These are phyloP conservation scores for Daldinia loculata DNA, from an alignment of 495 filamentous ascomycete species.

Conservation along the genomic window DNA sequence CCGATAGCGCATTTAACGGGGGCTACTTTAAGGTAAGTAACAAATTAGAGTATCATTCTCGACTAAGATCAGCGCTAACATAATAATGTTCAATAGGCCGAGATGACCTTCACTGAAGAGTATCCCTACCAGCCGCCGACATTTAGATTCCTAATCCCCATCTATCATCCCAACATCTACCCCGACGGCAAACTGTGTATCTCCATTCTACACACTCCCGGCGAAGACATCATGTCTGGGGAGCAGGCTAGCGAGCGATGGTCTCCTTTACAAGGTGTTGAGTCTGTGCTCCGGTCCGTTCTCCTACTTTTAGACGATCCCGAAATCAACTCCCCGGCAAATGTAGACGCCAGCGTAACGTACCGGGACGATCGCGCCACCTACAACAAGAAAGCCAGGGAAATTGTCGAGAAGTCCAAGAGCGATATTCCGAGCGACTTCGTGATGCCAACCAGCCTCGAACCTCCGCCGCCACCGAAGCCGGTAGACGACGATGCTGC, in stretches of 20 bases:
- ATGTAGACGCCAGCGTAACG: conserved; percentile 91
- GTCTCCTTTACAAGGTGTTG: conserved; percentile 90
- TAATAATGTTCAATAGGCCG: conserved; percentile 57
- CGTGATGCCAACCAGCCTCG: conserved; percentile 78
- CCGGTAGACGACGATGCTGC: conserved; percentile 75
- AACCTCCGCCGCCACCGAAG: conserved; percentile 66
- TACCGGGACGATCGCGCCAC: conserved; percentile 72
- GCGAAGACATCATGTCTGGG: conserved; percentile 90
- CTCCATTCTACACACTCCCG: conserved; percentile 92
- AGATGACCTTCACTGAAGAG: conserved; percentile 86
- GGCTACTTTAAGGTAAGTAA: conserved; percentile 79
- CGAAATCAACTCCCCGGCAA: conserved; percentile 90
- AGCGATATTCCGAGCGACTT: conserved; percentile 82
- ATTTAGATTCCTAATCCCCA: conserved; percentile 83
- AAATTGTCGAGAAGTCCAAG: conserved; percentile 76
- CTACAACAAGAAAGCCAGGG: conserved; percentile 74
- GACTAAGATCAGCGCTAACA: conserved; percentile 18
- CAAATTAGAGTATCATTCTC: background rate
- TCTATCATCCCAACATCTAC: conserved; percentile 94
- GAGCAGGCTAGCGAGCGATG: conserved; percentile 89
- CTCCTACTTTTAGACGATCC: conserved; percentile 94
- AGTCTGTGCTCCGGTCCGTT: conserved; percentile 91
- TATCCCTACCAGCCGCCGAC: conserved; percentile 94
- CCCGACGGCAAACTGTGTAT: conserved; percentile 91
- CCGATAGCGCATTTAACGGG: conserved; percentile 88